Evolutionary conservation across 768 basidiomycete genomes (phyloP), one percentile per base, ranked within the genome.

Genomic region (Rhizopogon roseolus): DNA sequence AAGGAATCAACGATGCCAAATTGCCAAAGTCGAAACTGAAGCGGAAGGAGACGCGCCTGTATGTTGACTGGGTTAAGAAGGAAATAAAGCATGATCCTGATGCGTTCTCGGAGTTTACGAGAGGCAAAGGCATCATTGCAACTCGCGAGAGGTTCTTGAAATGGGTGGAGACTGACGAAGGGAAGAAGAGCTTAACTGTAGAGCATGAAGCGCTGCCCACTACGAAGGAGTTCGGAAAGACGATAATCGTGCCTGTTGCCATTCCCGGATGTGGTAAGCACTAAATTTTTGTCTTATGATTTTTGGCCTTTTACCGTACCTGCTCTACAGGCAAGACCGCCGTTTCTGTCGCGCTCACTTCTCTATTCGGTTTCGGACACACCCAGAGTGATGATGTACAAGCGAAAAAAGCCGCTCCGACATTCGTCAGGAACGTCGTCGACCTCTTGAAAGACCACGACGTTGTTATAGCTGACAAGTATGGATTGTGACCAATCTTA

Each of bases 391-490:
- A 99, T 66, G 92, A 98, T 63, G 79, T 98, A 4, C 73, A 76
- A 39, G 78, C 67, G 37, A 98, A 93, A 72, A 93, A 86, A 66
- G 50, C 87, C 1, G 92, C 77, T 0, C 76, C 84, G 0, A 56
- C 66, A 2, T 96, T 96, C 66, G 63, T 91, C 51, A 84, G 76
- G 65, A 94, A 90, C 54, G 88, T 97, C 38, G 63, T 71, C 13
- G 64, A 73, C 0, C 75, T 89, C 1, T 73, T 98, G 25, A 65
- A 79, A 50, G 74, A 66, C 0, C 72, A 89, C 48, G 78, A 89
- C 54, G 82, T 98, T 1, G 95, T 98, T 22, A 90, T 91, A 57
- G 94, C 95, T 27, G 97, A 98, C 70, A 91, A 90, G 94, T 93
- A 60, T 50, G 84, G 10, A 14, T 48, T 1, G 7, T 17, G 28